These are phyloP conservation scores for Coniophora puteana DNA, from an alignment of 1,284 basidiomycete species.

Conservation along the genomic window DNA sequence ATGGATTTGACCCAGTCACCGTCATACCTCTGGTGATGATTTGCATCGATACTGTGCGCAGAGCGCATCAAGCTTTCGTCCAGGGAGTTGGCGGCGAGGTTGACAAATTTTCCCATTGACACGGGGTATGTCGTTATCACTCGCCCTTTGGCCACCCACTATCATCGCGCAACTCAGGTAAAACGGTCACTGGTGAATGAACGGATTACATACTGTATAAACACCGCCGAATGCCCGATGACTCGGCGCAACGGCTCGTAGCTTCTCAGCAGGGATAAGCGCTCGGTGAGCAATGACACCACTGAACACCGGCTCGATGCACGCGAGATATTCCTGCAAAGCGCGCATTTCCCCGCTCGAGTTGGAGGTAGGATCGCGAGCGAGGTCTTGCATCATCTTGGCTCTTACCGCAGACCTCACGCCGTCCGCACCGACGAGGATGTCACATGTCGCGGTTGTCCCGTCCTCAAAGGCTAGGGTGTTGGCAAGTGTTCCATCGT, in stretches of 20 bases:
- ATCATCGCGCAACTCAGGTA: too few species aligned
- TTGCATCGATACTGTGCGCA: slow-evolving; percentile 16
- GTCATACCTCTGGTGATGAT: slow-evolving; percentile 9
- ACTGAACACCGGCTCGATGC: slow-evolving; percentile 37
- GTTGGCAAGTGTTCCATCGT: too few species aligned
- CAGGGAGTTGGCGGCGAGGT: slow-evolving; percentile 28
- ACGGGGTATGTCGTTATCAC: slow-evolving; percentile 28
- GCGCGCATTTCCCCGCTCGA: too few species aligned
- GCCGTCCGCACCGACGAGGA: slow-evolving; percentile 51
- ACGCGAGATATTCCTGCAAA: slow-evolving; percentile 16
- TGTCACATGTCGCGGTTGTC: slow-evolving; percentile 36
- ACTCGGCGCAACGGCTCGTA: slow-evolving; percentile 29
- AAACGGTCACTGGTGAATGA: background rate
- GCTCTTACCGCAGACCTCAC: slow-evolving; percentile 46
- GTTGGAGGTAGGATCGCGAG: too few species aligned
- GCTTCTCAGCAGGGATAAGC: slow-evolving; percentile 32
- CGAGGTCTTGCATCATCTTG: slow-evolving; percentile 32
- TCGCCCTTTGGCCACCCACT: too few species aligned
- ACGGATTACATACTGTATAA: too few species aligned
- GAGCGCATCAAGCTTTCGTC: slow-evolving; percentile 23
- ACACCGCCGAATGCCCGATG: slow-evolving; percentile 35
- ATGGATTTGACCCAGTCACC: slow-evolving; percentile 29
- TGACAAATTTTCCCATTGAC: slow-evolving; percentile 25
- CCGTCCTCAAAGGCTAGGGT: slow-evolving; percentile 42
- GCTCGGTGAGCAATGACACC: slow-evolving; percentile 38